Base-by-base conservation (phyloP, 768 basidiomycete species). In the Pisolithus microcarpus region DNA sequence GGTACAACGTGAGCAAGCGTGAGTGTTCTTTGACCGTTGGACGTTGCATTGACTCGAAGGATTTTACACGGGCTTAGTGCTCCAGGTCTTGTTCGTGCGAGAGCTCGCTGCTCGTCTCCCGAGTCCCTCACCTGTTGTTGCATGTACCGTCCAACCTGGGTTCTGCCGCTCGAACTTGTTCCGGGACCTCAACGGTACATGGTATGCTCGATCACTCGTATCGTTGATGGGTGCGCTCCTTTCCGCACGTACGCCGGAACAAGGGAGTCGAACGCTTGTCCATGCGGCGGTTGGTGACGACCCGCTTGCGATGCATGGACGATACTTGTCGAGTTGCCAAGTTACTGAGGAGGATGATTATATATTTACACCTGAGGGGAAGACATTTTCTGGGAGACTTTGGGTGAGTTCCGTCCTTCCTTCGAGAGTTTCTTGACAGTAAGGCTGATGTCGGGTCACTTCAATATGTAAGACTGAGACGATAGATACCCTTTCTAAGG, bases 261-360 rank as follows among this genome's bases (percentile, higher is more conserved):
- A 57, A 49, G 72, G 72, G 13, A 63, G 67, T 46, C 63, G 69
- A n/a, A 59, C 64, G 1, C 56, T 74, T 1, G 55, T 72, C 1
- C 65, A 64, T 46, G 68, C 65, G 5, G 67, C 69, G 18, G 45
- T 70, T 16, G 58, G 61, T 1, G 57, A 52, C 7, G 60, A 59
- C 13, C 58, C 58, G 37, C 53, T 48, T 39, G 56, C 58, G 9
- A 57, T 59, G 58, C 58, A 64, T 6, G 72, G 70, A 9, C 61
- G 58, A 36, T 73, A 71, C 36, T 46, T 70, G 38, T 53, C 62
- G 1, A 50, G 42, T 7, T 62, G 58, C 47, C 39, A 55, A 28
- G 51, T 67, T 6, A 19, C 40, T 5, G 66, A 71, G 40, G 69
- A 70, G 31, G 52, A 57, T 26, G 69, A 67, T 54, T 70, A 55